Conservation (phyloP, 495 filamentous ascomycete genomes). For the Immersiella caudata region DNA sequence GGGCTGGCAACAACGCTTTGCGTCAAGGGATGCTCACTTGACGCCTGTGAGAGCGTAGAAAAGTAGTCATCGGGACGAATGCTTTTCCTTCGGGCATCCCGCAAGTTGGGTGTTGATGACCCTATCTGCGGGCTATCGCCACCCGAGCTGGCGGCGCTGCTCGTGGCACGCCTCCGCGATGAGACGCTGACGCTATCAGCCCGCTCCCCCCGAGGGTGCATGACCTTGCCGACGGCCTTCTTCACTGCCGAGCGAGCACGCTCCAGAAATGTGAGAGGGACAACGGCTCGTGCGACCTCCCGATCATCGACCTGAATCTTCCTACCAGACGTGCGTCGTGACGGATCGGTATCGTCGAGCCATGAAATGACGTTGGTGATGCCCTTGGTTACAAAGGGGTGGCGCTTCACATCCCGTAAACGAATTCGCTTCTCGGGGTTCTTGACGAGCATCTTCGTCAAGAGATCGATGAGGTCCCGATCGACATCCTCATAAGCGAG, state of each 20-base stretch:
- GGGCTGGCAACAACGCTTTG: slow-evolving; percentile 80
- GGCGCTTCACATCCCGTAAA: slow-evolving; percentile 89
- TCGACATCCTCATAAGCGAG: slow-evolving; percentile 85
- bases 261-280: slow-evolving; percentile 83
- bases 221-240: slow-evolving; percentile 64
- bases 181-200: slow-evolving; percentile 54
- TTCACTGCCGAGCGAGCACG: slow-evolving; percentile 69
- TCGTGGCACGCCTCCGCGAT: slow-evolving; percentile 57
- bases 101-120: slow-evolving; percentile 41
- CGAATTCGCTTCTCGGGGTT: slow-evolving; percentile 86
- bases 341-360: slow-evolving; percentile 93
- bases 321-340: slow-evolving; percentile 75
- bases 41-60: slow-evolving; percentile 43
- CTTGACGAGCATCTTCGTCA: slow-evolving; percentile 82
- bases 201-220: slow-evolving; percentile 60
- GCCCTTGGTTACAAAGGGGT: slow-evolving; percentile 90
- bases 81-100: slow-evolving; percentile 65
- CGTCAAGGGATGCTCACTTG: slow-evolving; percentile 76
- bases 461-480: slow-evolving; percentile 76
- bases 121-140: slow-evolving; percentile 46
- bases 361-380: slow-evolving; percentile 74
- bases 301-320: slow-evolving; percentile 90
- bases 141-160: slow-evolving; percentile 60
- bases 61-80: slow-evolving; percentile 73
- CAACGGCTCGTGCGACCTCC: slow-evolving; percentile 88